Percentiles rank a stretch among this genome's conserved stretches.
Conservation (phyloP, 805 yeast species). For the Saccharomycopsis vini region DNA sequence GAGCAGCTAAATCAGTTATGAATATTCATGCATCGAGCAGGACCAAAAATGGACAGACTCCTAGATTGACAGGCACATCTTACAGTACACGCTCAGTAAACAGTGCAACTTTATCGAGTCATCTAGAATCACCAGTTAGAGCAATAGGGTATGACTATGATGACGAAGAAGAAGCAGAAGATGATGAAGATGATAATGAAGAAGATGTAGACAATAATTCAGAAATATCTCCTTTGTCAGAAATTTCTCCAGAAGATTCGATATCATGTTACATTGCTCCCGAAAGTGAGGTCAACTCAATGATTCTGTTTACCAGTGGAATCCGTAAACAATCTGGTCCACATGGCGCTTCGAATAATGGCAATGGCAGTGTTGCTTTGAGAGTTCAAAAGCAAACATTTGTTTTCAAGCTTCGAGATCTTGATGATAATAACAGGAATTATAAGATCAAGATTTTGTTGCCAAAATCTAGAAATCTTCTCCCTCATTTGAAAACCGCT, state of each 20-base stretch:
- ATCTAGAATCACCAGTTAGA: neutral
- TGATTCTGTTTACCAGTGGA: constrained; percentile 14
- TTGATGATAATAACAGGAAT: constrained; percentile 22
- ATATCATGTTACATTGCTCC: constrained; percentile 17
- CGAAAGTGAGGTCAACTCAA: constrained; percentile 16
- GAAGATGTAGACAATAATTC: too few species aligned
- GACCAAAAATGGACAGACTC: neutral
- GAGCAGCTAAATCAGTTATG: neutral
- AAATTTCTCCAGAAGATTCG: constrained; percentile 18
- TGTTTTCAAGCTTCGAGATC: constrained; percentile 15
- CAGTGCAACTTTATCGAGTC: neutral
- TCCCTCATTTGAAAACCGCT: constrained; percentile 22
- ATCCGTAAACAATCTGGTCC: constrained; percentile 5
- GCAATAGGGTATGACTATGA: constrained; percentile 1
- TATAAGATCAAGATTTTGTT: constrained; percentile 20
- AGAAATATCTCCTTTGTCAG: constrained; percentile 9
- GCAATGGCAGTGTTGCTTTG: constrained; percentile 14
- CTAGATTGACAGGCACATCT: neutral
- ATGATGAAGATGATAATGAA: constrained; percentile 1
- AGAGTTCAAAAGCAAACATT: constrained; percentile 16
- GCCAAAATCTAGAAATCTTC: constrained; percentile 20
- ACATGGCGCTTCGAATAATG: too few species aligned
- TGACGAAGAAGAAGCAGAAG: constrained; percentile 3
- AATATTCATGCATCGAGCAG: neutral
- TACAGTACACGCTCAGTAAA: neutral